Base-by-base conservation (phyloP, 2,329 filamentous ascomycete species). In the Exophiala sp. region DNA sequence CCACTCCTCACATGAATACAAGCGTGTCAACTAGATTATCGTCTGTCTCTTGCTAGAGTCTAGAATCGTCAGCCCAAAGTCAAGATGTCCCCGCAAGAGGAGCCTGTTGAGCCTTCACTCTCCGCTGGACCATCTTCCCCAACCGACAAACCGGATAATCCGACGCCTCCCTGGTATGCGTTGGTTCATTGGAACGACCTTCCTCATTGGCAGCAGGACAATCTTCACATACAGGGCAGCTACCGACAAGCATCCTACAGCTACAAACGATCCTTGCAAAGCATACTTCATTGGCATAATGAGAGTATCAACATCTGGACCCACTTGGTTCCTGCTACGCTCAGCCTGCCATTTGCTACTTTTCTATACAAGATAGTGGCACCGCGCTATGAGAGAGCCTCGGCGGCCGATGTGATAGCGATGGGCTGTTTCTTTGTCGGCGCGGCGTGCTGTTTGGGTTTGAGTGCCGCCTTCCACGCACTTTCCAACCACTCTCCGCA, bases 391-490 rank as follows among this genome's bases (percentile, higher is more conserved):
- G 73, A 73, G 7, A 72, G 75, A 2, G 85, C 86, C 5, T 74
- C 73, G 7, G 52, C 63, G 7, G 69, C 76, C 2, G 88, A 95
- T 65, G 73, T 87, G n/a, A 56, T 81, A 29, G 86, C 81, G 23
- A 88, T 95, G 65, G 71, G 73, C 1, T 89, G 83, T 69, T 95
- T 93, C 74, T 89, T 95, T 62, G 72, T 73, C 19, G 88, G 88
- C 38, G 86, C 85, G 1, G 76, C 82, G 22, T 62, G 80, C 27
- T 91, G 87, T 61, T 71, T 93, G 45, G 83, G 85, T 18, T 87
- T 90, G 82, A 89, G 85, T 60, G 85, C 88, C 3, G 86, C 84
- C 2, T 98, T 83, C 65, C 93, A 98, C 66, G 79, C 86, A 1
- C 78, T 96, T 41, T 81, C 77, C 18, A 95, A 96, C 59, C 93